These are phyloP conservation scores for Exserohilum turcica DNA, from an alignment of 2,329 filamentous ascomycete genomes.

Conservation along the genomic window DNA sequence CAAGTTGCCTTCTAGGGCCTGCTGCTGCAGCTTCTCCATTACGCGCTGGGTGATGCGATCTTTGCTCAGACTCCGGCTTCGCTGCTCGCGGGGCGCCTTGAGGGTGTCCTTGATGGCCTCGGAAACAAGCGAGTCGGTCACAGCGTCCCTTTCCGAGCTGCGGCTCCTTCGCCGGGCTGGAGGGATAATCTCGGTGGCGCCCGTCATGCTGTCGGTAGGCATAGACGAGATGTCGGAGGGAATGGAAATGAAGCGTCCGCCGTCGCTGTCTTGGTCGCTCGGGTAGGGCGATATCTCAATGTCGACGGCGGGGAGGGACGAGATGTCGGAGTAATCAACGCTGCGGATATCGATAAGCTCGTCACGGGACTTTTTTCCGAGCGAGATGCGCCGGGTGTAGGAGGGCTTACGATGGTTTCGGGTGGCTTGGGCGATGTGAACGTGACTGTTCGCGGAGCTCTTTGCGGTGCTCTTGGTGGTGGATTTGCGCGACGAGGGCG, in stretches of 20 bases:
- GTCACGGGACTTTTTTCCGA: conserved; percentile 55
- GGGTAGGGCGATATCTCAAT: conserved; percentile 79
- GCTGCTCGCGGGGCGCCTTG: conserved; percentile 62
- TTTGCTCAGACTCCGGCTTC: conserved; percentile 68
- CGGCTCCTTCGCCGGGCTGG: conserved; percentile 57
- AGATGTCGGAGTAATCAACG: conserved; percentile 72
- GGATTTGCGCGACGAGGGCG: conserved; percentile 65
- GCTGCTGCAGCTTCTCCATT: conserved; percentile 67
- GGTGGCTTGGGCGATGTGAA: conserved; percentile 84
- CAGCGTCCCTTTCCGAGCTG: conserved; percentile 53
- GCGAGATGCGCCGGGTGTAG: conserved; percentile 69
- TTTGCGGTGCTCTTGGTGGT: conserved; percentile 47
- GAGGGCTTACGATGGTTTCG: conserved; percentile 70
- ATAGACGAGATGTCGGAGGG: conserved; percentile 87
- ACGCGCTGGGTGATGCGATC: conserved; percentile 71
- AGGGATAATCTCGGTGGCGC: conserved; percentile 56
- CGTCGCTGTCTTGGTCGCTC: conserved; percentile 67
- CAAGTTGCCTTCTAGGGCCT: conserved; percentile 52
- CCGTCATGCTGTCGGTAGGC: conserved; percentile 73
- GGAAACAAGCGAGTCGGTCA: conserved; percentile 24
- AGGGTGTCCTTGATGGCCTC: conserved; percentile 52
- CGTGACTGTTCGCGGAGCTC: conserved; percentile 70
- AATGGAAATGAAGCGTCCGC: conserved; percentile 68
- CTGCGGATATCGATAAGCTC: conserved; percentile 34
- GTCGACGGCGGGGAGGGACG: conserved; percentile 74